Evolutionary conservation across 2,329 filamentous ascomycete species (phyloP), one percentile per base, ranked within the genome.

Genomic region (Stachybotrys chartarum): DNA sequence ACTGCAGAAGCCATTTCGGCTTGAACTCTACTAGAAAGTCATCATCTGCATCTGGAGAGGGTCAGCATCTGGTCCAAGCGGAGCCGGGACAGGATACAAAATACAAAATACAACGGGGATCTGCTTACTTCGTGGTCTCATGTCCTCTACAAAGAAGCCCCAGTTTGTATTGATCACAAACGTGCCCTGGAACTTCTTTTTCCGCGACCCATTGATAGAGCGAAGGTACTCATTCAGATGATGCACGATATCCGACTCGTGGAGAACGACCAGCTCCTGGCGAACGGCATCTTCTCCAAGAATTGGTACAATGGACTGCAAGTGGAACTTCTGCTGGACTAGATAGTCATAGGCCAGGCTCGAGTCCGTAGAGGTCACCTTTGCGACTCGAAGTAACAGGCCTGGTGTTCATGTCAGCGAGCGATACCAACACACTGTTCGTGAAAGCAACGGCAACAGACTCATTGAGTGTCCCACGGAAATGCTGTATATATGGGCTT

Each of bases 1-100:
- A 92, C 67, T 91, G 88, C 8, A 79, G 73, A 30, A 94, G 80
- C 90, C 90, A 94, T 71, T 94, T 94, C 14, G 90, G 89, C 68
- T 94, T 94, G 72, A 93, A 87, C 67, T 93, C 88, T 55, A 89
- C 73, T 35, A 88, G 67, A 31, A 68, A 55, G 55, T 61, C 66
- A n/a, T 64, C 62, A 24, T 66, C 61, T 14, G 63, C 56, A 56
- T 69, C 68, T 68, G 53, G 30, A 8, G 18, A 55, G 48, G 56
- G n/a, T 42, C 42, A 49, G 58, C 53, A 54, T 52, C 53, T 31
- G 39, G 54, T 32, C 52, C 46, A 31, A 30, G 32, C 49, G 50
- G 44, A 31, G 24, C 3, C 24, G 24, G 24, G 24, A 24, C 24
- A 24, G 24, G 24, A 24, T 24, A 24, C 24, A 24, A 24, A 32